These are phyloP conservation scores for Hypholoma fasciculare DNA, from an alignment of 768 basidiomycete genomes.

Conservation along the genomic window DNA sequence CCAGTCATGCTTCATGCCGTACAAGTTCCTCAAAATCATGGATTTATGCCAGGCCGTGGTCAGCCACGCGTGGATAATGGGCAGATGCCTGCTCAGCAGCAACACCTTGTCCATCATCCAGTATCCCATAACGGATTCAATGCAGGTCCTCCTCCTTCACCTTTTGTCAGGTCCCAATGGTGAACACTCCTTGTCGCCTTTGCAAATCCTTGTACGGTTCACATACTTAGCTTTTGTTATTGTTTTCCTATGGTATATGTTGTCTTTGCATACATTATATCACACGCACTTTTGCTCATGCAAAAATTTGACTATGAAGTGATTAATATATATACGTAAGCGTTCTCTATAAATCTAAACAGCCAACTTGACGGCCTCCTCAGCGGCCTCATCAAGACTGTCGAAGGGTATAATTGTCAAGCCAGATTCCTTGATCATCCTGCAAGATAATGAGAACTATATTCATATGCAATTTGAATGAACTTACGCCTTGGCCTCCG, in stretches of 20 bases:
- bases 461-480: not conserved
- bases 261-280: constrained; percentile 35
- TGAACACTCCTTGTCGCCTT: constrained; percentile 30
- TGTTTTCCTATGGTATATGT: constrained; percentile 41
- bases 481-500: constrained; percentile 90
- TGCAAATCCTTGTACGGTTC: constrained; percentile 22
- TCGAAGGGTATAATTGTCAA: constrained; percentile 94
- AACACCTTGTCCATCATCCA: constrained; percentile 26
- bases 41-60: constrained; percentile 51
- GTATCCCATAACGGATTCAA: constrained; percentile 41
- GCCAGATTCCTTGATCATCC: constrained; percentile 92
- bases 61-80: constrained; percentile 51
- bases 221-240: constrained; percentile 26
- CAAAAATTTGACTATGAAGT: constrained; percentile 11
- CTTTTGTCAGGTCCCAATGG: constrained; percentile 52
- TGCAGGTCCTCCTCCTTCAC: constrained; percentile 33
- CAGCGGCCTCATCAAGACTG: constrained; percentile 88
- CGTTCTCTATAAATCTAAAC: constrained; percentile 33
- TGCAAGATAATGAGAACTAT: constrained; percentile 28
- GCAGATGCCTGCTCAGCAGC: constrained; percentile 40
- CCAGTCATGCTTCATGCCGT: constrained; percentile 68
- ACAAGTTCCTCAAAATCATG: constrained; percentile 41
- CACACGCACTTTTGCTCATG: constrained; percentile 21
- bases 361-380: constrained; percentile 74
- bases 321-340: constrained; percentile 17